Conservation (phyloP, 257 asterid genomes). For the Penstemon davidsonii region DNA sequence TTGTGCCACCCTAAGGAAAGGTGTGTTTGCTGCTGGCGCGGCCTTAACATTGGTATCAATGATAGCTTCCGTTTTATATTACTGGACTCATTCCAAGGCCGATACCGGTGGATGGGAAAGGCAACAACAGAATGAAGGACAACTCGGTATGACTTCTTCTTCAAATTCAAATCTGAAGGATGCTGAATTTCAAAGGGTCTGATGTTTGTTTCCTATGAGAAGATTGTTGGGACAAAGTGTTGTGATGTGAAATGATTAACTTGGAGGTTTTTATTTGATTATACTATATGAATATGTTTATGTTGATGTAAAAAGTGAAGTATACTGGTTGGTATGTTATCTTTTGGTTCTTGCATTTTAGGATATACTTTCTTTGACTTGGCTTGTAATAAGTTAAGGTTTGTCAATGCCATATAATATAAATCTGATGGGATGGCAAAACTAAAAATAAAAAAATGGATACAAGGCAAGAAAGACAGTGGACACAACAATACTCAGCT, state of each 20-base stretch:
- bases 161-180: conserved; percentile 45
- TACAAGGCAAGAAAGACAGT: too few relatives aligned
- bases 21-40: conserved; percentile 95
- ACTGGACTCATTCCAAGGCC: conserved; percentile 81
- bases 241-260: conserved; percentile 15
- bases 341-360: too few relatives aligned
- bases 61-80: conserved; percentile 58
- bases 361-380: too few relatives aligned
- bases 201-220: conserved; percentile 5
- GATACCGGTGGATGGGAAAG: conserved; percentile 94
- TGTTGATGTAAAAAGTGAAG: too few relatives aligned
- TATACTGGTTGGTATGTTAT: too few relatives aligned
- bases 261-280: background rate
- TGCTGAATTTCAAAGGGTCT: conserved; percentile 37
- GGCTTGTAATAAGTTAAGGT: too few relatives aligned
- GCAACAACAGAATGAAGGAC: conserved; percentile 70
- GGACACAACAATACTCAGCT: too few relatives aligned
- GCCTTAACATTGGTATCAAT: conserved; percentile 66
- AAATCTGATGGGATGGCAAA: too few relatives aligned
- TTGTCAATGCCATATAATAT: too few relatives aligned
- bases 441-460: too few relatives aligned
- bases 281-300: too few relatives aligned
- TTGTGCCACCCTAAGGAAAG: conserved; percentile 88
- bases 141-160: conserved; percentile 62
- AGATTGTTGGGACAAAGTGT: conserved; percentile 8